Conservation (phyloP, 1,284 basidiomycete genomes). For the Ustilago shanxiensis region DNA sequence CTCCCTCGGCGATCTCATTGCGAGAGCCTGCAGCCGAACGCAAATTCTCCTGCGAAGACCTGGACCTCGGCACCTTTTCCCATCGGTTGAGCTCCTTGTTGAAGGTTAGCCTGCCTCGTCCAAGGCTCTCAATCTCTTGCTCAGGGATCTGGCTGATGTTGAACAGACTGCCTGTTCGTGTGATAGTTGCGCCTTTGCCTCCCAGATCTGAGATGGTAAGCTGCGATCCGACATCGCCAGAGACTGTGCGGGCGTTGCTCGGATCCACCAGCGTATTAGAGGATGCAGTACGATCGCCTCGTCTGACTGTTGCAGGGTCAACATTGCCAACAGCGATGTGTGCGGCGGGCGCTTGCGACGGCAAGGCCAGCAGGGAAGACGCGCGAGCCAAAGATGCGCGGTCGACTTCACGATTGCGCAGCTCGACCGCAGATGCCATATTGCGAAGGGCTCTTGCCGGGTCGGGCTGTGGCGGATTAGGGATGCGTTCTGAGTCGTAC, state of each 20-base stretch:
- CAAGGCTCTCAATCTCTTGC: conserved; percentile 50
- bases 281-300: conserved; percentile 53
- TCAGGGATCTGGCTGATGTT: conserved; percentile 58
- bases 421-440: conserved; percentile 42
- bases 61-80: conserved; percentile 43
- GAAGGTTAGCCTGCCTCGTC: conserved; percentile 51
- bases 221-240: conserved; percentile 42
- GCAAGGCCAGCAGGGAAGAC: conserved; percentile 38
- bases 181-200: conserved; percentile 52
- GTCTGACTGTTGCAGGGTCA: conserved; percentile 4
- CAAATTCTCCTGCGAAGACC: conserved; percentile 41
- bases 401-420: conserved; percentile 30
- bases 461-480: conserved; percentile 27
- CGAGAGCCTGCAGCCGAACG: conserved; percentile 39
- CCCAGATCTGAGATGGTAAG: conserved; percentile 40
- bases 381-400: conserved; percentile 25
- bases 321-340: background rate
- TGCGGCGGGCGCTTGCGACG: conserved; percentile 12
- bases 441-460: conserved; percentile 31
- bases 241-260: conserved; percentile 32
- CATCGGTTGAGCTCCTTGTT: conserved; percentile 51
- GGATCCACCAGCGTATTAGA: conserved; percentile 50
- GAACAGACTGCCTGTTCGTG: conserved; percentile 49
- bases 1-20: conserved; percentile 21
- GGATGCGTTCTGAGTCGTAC: conserved; percentile 49